Base-by-base conservation (phyloP, 345 rosid genomes). In the Bruguiera parviflora region DNA sequence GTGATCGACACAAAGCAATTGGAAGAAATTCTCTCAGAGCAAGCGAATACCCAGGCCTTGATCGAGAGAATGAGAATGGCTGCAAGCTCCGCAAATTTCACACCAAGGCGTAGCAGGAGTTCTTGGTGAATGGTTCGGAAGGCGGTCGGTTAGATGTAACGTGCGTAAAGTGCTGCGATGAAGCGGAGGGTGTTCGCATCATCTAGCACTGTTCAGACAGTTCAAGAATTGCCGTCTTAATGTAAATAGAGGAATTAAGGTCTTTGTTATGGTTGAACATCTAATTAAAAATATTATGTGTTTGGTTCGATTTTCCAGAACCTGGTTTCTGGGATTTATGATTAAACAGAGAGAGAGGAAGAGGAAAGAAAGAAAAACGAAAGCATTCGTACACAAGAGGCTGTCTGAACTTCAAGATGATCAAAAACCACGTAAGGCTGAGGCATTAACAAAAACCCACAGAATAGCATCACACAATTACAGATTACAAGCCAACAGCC, bases 51-150 rank as follows among this genome's bases (percentile, higher is more conserved):
- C 1, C 89, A 89, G 69, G 89, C 83, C 4, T 66, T 89, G 86
- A 89, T 91, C 52, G 91, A 87, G 84, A 86, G 80, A 61, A 84
- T 89, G 75, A 77, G 92, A 72, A 78, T 71, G 79, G 95, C 89
- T 0, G 90, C 96, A 8, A 67, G 59, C 68, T 74, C 89, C 0
- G 65, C 81, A 2, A 62, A 47, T 3, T 61, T 55, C 32, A 64
- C 69, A 4, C 85, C 79, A 0, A 65, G 68, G 39, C 60, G 69
- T 57, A 75, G 49, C 73, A 71, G 65, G 74, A 58, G 71, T 28
- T 63, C 35, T 66, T 63, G 81, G 82, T 76, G 71, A 25, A 25
- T 58, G 74, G 57, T 71, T 5, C 74, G 71, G 78, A 82, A 64
- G 66, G 81, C 82, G 2, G 55, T 58, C 5, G 27, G 78, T 32